A percentile compares a stretch with the other conserved stretches of the same genome.
phyloP scores from a whole-genome alignment of 2,329 filamentous ascomycete species.

The Arachnomyces sp. region DNA sequence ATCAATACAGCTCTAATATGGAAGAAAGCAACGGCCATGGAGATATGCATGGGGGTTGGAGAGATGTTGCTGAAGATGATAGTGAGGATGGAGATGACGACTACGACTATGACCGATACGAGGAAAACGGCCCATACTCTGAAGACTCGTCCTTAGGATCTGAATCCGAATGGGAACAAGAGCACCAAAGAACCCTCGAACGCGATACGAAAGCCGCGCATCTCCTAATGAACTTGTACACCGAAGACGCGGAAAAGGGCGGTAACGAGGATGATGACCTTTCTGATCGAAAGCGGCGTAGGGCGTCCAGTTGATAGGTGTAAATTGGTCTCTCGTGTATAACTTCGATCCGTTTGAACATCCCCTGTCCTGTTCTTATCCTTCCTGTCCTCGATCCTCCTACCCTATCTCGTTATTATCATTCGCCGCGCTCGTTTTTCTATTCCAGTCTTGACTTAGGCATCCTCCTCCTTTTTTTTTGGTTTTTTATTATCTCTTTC shows the following conservation, averaged over 20 bases:
- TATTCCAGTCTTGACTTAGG: too few species aligned
- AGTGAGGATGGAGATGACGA: conserved; percentile 11
- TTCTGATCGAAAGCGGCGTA: conserved; percentile 9
- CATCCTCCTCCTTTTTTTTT: too few species aligned
- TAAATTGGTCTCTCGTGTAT: too few species aligned
- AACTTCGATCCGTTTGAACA: too few species aligned
- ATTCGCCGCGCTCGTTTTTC: too few species aligned
- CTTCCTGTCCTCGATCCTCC: too few species aligned
- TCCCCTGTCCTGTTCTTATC: too few species aligned
- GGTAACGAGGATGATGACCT: conserved; percentile 12
- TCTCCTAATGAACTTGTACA: conserved; percentile 27
- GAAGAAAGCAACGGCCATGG: conserved; percentile 7
- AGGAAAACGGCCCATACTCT: conserved; percentile 12
- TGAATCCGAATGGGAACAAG: neutral
- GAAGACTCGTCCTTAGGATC: conserved; percentile 1
- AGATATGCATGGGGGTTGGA: conserved; percentile 9
- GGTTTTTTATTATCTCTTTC: too few species aligned
- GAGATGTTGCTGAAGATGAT: conserved; percentile 12
- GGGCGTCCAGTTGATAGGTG: conserved; percentile 6
- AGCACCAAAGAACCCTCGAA: conserved; percentile 7
- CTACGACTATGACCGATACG: conserved; percentile 13
- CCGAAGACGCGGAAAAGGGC: conserved; percentile 20
- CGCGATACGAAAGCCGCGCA: conserved; percentile 30
- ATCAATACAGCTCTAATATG: too few species aligned
- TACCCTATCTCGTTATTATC: too few species aligned